These are phyloP conservation scores for Russula sp. DNA, from an alignment of 768 basidiomycete genomes.

Conservation along the genomic window DNA sequence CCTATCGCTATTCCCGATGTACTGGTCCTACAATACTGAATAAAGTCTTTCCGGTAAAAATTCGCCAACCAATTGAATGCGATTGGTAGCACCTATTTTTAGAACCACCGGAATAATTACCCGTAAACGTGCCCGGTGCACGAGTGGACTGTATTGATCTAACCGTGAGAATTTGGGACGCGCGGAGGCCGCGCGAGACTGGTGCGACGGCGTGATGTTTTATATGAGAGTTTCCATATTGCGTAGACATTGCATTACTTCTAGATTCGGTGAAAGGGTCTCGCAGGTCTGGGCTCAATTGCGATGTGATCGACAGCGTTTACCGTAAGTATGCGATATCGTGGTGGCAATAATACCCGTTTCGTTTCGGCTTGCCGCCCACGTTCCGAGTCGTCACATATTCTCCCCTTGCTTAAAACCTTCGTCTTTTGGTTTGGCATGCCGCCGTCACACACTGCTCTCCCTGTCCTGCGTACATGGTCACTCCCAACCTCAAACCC, in stretches of 20 bases:
- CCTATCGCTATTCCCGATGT: no score
- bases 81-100: neutral
- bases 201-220: neutral
- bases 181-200: neutral
- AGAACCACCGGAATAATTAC: no score
- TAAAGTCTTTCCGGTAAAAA: no score
- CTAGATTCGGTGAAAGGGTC: neutral
- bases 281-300: neutral
- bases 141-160: no score
- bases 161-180: neutral
- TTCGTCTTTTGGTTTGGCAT: neutral
- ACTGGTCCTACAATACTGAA: no score
- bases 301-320: neutral
- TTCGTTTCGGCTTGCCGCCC: constrained; percentile 3
- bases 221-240: no score
- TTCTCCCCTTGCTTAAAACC: neutral
- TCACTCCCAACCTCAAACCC: neutral
- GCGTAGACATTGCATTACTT: neutral
- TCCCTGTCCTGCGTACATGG: neutral
- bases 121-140: no score
- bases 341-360: neutral
- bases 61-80: neutral
- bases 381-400: neutral
- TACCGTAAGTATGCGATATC: neutral
- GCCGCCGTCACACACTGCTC: neutral